These are phyloP conservation scores for Trichoderma sp. DNA, from an alignment of 2,329 filamentous ascomycete genomes.

Conservation along the genomic window DNA sequence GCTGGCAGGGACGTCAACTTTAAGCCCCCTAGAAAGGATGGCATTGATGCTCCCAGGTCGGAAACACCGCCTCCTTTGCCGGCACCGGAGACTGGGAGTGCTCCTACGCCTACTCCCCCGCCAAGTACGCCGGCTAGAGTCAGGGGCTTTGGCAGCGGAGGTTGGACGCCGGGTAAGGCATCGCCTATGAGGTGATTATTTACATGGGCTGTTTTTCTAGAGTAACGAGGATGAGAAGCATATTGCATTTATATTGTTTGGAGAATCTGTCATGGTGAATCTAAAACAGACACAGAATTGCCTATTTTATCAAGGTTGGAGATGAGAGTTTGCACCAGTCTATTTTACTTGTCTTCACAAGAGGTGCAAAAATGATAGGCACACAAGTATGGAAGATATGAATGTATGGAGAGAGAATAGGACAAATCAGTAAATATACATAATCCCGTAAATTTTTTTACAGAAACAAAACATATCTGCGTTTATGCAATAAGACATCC, in stretches of 20 bases:
- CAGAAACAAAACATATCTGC: neutral
- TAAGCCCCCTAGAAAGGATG: slow-evolving; percentile 50
- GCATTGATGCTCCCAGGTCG: slow-evolving; percentile 43
- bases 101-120: slow-evolving; percentile 27
- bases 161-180: slow-evolving; percentile 49
- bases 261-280: neutral
- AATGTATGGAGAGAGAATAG: neutral
- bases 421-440: neutral
- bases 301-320: neutral
- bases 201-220: too few species aligned
- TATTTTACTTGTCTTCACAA: neutral
- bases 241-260: neutral
- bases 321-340: neutral
- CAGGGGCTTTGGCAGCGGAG: slow-evolving; percentile 39
- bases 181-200: slow-evolving; percentile 34
- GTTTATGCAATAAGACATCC: neutral
- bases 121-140: slow-evolving; percentile 49
- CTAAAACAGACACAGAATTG: neutral
- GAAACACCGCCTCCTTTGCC: slow-evolving; percentile 56
- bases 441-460: neutral
- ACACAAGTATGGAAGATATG: neutral
- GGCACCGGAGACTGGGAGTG: slow-evolving; percentile 31
- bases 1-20: slow-evolving; percentile 49
- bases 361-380: neutral
- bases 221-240: neutral